Conservation (phyloP, 2,329 filamentous ascomycete genomes). For the Truncatella angustata region DNA sequence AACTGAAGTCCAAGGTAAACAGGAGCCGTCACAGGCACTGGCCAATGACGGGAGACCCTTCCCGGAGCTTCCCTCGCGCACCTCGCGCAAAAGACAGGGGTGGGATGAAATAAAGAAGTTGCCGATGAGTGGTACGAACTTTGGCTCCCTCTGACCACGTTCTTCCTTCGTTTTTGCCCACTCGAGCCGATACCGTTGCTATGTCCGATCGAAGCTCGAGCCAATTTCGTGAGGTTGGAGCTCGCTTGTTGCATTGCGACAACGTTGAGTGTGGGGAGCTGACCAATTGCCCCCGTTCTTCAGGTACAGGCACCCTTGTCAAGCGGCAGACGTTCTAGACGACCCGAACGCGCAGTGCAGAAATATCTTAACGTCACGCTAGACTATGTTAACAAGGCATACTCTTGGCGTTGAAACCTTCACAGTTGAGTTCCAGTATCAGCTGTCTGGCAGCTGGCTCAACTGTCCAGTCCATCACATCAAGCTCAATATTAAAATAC, state of each 20-base stretch:
- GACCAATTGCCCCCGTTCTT: background rate
- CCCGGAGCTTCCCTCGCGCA: constrained; percentile 19
- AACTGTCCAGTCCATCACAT: no score
- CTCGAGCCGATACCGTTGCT: constrained; percentile 1
- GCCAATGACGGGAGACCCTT: constrained; percentile 21
- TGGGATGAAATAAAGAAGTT: background rate
- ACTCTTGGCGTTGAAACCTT: no score
- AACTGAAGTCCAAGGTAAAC: constrained; percentile 25
- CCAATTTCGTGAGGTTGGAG: background rate
- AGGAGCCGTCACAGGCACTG: constrained; percentile 23
- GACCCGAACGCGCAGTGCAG: background rate
- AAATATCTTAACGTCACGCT: no score
- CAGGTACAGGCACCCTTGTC: background rate
- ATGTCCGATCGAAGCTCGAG: constrained; percentile 8
- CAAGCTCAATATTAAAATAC: no score
- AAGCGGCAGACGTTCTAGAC: background rate
- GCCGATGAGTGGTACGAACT: background rate
- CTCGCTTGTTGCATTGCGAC: background rate
- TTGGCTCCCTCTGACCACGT: background rate
- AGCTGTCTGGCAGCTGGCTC: no score
- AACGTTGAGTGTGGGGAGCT: constrained; percentile 1
- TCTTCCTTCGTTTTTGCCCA: background rate
- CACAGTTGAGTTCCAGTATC: no score
- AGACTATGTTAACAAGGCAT: no score
- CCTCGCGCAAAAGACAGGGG: constrained; percentile 9